These are phyloP conservation scores for Pleurotus cornucopiae DNA, from an alignment of 768 basidiomycete genomes.

Conservation along the genomic window DNA sequence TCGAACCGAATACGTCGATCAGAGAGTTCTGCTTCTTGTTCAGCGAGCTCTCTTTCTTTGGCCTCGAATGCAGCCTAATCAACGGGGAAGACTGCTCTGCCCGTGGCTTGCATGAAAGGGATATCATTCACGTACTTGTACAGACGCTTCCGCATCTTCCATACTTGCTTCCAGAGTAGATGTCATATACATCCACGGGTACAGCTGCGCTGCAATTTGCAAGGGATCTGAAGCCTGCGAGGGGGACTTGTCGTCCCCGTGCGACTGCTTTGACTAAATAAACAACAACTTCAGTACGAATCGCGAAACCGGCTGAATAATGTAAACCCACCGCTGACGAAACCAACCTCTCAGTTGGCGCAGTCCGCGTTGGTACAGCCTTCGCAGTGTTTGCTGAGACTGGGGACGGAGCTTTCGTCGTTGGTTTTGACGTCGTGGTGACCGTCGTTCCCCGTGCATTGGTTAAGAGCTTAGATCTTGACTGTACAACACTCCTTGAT, in stretches of 20 bases:
- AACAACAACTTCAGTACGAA: background rate
- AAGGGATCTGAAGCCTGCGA: constrained; percentile 29
- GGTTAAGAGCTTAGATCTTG: too few relatives aligned
- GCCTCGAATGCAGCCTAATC: constrained; percentile 33
- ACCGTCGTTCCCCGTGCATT: too few relatives aligned
- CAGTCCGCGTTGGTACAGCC: too few relatives aligned
- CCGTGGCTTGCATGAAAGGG: background rate
- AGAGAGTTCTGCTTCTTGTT: constrained; percentile 35
- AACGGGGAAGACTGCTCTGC: background rate
- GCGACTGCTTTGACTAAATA: background rate
- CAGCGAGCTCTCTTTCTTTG: constrained; percentile 26
- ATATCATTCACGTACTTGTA: constrained; percentile 22
- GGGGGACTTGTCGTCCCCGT: too few relatives aligned
- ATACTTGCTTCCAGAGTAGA: constrained; percentile 52
- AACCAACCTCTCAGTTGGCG: too few relatives aligned
- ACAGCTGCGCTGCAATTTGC: constrained; percentile 47
- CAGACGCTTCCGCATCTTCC: constrained; percentile 30
- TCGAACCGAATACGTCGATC: constrained; percentile 39
- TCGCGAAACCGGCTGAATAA: background rate
- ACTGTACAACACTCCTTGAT: too few relatives aligned
- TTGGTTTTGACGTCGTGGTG: too few relatives aligned
- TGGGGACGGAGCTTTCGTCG: too few relatives aligned
- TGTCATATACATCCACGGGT: constrained; percentile 60
- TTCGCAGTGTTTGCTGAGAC: too few relatives aligned
- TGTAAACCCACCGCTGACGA: background rate